phyloP scores from a whole-genome alignment of 2,329 filamentous ascomycete genomes.

The Stachybotrys elegans region DNA sequence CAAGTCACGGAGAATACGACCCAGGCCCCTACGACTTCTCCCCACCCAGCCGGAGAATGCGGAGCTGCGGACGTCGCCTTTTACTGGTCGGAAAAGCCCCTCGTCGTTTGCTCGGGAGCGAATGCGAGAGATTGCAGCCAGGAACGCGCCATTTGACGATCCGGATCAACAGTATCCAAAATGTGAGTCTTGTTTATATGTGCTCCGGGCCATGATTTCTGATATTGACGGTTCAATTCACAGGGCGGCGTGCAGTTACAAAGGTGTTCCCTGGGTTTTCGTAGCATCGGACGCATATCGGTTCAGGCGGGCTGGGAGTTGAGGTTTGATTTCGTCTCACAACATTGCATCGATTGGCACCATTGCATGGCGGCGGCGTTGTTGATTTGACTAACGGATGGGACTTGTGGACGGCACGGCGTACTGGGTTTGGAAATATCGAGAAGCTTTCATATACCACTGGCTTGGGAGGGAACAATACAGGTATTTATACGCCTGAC shows the following conservation, averaged over 20 bases:
- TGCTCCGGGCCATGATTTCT: no score
- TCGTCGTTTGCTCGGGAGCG: conserved; percentile 38
- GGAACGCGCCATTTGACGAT: conserved; percentile 37
- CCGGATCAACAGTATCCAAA: conserved; percentile 32
- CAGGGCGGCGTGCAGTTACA: conserved; percentile 37
- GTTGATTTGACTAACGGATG: conserved; percentile 12
- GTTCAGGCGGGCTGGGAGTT: conserved; percentile 8
- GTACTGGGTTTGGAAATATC: no score
- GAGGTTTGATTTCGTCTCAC: conserved; percentile 8
- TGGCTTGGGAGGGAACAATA: no score
- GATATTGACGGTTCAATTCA: no score
- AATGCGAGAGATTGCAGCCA: conserved; percentile 38
- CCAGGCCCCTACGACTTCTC: conserved; percentile 25
- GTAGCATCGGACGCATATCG: no score
- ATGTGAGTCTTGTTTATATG: conserved; percentile 31
- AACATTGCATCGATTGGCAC: no score
- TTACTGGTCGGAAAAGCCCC: conserved; percentile 31
- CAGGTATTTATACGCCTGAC: no score
- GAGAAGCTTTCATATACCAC: no score
- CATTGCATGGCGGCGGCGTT: conserved; percentile 25
- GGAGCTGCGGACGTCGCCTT: conserved; percentile 20
- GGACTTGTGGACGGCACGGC: no score
- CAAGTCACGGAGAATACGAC: conserved; percentile 21
- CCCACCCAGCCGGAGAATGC: conserved; percentile 32
- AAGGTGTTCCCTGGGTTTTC: conserved; percentile 39